Conservation (phyloP, 1,284 basidiomycete species). For the Golubevia pallescens region DNA sequence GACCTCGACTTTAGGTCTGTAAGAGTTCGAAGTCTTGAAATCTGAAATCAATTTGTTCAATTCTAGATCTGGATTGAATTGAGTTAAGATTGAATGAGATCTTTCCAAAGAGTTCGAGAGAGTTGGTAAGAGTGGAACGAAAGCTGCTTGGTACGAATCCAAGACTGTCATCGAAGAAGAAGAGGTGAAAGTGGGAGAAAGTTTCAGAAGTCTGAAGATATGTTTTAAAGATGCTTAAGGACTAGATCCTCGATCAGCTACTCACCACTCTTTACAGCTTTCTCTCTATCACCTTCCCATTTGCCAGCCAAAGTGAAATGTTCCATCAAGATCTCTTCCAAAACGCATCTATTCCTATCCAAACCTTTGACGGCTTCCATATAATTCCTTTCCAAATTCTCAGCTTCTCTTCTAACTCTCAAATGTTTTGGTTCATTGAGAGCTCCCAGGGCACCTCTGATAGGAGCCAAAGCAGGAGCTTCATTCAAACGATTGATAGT, state of each 20-base stretch:
- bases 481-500: conserved; percentile 37
- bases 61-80: conserved; percentile 1
- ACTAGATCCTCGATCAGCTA: not conserved
- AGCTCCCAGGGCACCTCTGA: conserved; percentile 27
- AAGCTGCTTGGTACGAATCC: conserved; percentile 12
- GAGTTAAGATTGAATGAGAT: conserved; percentile 9
- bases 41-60: conserved; percentile 23
- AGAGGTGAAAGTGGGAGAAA: conserved; percentile 9
- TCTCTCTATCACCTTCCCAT: conserved; percentile 50
- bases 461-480: conserved; percentile 25
- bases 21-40: conserved; percentile 38
- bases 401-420: conserved; percentile 49
- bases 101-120: not conserved
- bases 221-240: not conserved
- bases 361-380: conserved; percentile 38
- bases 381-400: conserved; percentile 45
- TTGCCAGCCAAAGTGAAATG: conserved; percentile 43
- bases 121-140: conserved; percentile 8
- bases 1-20: conserved; percentile 43
- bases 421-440: conserved; percentile 38
- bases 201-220: conserved; percentile 21
- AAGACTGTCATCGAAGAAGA: conserved; percentile 3
- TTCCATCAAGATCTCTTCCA: conserved; percentile 51
- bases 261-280: conserved; percentile 34
- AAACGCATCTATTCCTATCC: conserved; percentile 39